Evolutionary conservation across 371 early-diverging fungal genomes (phyloP), one percentile per base, ranked within the genome.

Genomic region (Apophysomyces elegans): DNA sequence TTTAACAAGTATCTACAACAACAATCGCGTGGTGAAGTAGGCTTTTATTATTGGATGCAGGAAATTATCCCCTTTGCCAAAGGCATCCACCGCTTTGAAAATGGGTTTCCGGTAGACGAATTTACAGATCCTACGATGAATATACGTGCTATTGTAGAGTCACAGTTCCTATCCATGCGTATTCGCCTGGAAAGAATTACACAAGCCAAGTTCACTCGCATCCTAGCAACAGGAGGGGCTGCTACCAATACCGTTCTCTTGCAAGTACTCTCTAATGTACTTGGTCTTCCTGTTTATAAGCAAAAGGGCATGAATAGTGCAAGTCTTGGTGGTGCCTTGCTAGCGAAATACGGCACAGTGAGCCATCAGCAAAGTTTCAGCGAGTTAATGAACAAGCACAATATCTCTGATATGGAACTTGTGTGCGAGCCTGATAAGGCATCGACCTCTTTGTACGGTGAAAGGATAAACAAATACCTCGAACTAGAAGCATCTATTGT

Each of bases 141-240:
- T 62, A 76, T 88, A 1, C 83, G 90, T 18, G 87, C 88, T 1
- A 84, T 93, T 45, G 72, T 94, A 9, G 94, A 95, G 63, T 87
- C 89, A 18, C 94, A 91, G 72, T 78, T 90, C 26, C 64, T 95
- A 72, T 86, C 90, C 16, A 93, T 93, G 91, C 76, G 84, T n/a
- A 59, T 80, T 13, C 76, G 84, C 54, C 64, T 83, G 36, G 59
- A 50, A 41, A 68, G 75, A 26, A 76, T 86, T 77, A 76, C 66
- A 6, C 46, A 18, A 45, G 46, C 46, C 16, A 13, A 16, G 32
- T 66, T 61, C 36, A 65, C 70, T 21, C 83, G 83, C 41, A 75
- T 92, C 7, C 71, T 92, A 21, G 89, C 88, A 5, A 89, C 91
- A 0, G 95, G 95, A 11, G 95, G 95, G 4, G 94, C 91, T 5